These are phyloP conservation scores for Starmerella bombicola DNA, from an alignment of 805 yeast species.

Conservation along the genomic window DNA sequence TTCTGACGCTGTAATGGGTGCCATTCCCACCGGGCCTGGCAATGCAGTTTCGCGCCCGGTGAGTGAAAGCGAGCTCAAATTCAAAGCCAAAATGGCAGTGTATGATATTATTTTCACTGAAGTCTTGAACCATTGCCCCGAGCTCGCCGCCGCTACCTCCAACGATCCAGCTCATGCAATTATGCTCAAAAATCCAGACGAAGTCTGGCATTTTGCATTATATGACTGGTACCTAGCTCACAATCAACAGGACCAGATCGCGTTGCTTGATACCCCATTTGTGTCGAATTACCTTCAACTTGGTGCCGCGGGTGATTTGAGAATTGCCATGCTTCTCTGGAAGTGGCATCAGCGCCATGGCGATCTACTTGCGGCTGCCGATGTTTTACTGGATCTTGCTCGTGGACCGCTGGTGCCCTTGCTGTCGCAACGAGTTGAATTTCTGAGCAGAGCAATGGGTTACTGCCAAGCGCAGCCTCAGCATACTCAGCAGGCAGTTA, in stretches of 20 bases:
- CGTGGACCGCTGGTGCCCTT: constrained; percentile 54
- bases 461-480: constrained; percentile 75
- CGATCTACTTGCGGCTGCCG: constrained; percentile 72
- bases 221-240: constrained; percentile 84
- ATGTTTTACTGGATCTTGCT: constrained; percentile 59
- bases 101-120: constrained; percentile 60
- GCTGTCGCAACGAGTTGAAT: constrained; percentile 69
- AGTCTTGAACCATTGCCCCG: constrained; percentile 44
- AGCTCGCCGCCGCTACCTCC: constrained; percentile 45
- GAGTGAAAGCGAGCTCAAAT: constrained; percentile 30
- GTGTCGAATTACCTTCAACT: constrained; percentile 59
- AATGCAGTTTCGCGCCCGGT: neutral
- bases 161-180: constrained; percentile 52
- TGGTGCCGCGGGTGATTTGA: constrained; percentile 41
- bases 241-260: constrained; percentile 61
- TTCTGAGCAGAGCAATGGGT: constrained; percentile 81
- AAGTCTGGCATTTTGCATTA: constrained; percentile 77
- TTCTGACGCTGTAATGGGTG: neutral
- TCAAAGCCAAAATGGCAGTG: constrained; percentile 42
- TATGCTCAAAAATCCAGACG: constrained; percentile 64
- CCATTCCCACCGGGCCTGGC: neutral
- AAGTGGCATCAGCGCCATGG: constrained; percentile 74
- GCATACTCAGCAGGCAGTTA: constrained; percentile 62
- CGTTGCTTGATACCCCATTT: constrained; percentile 71
- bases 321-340: constrained; percentile 77